Evolutionary conservation across 495 filamentous ascomycete species (phyloP), one percentile per base, ranked within the genome.

Genomic region (Aspergillus mulundensis): DNA sequence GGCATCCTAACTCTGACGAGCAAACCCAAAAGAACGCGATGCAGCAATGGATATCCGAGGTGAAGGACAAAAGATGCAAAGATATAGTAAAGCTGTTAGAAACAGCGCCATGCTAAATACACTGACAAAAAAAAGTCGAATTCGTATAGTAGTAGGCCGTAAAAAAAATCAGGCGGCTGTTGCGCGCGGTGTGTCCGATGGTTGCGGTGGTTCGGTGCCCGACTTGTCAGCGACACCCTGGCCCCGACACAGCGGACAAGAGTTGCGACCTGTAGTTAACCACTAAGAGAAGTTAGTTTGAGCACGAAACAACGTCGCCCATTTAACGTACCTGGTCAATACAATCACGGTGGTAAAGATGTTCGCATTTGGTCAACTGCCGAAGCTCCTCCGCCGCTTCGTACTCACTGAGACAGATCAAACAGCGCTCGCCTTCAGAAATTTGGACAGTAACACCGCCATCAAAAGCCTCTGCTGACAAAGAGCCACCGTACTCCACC

Each of bases 241-340:
- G 24, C 85, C 84, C 59, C 87, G 75, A 64, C 87, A 90, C 2
- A 90, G 76, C 23, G 87, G 87, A 55, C 87, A 90, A 1, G 87
- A 90, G 66, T 90, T 90, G 57, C 87, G 86, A 38, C 87, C 87
- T 21, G 87, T 89, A 19, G 87, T 90, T 16, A 90, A 74, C 87
- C 87, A 90, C 87, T 90, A 28, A 28, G 25, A 28, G 21, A 15
- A 39, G 47, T 12, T 20, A 16, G 53, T n/a, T n/a, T n/a, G n/a
- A n/a, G n/a, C n/a, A 41, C 15, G 39, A 28, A 18, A 56, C 15
- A 47, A 24, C 10, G 15, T 38, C 16, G 14, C 16, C 25, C 71
- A 77, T 47, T 72, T 30, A 19, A 25, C 42, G 11, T 43, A 89
- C 87, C 82, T 89, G 81, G 61, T 90, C 87, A 64, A 90, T 90